Evolutionary conservation across 768 basidiomycete genomes (phyloP), one percentile per base, ranked within the genome.

Genomic region (Suillus placidus): DNA sequence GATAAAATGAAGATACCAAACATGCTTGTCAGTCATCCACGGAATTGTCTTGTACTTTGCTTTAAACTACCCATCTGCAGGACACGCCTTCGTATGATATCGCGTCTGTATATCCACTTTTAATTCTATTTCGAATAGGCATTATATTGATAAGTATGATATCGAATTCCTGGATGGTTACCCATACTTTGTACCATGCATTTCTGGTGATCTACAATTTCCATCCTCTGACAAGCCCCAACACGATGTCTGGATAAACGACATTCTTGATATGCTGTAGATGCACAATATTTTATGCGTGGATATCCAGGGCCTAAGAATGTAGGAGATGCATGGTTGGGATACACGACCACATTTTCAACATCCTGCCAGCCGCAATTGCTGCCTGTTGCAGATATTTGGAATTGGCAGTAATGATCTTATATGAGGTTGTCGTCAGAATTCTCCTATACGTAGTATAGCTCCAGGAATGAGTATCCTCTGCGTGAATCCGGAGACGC

Each of bases 161-260:
- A 26, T 26, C 23, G 26, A 38, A 18, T 40, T 26, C 30, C 49
- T 26, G 49, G 13, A 40, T 7, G 18, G 23, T 58, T 30, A 6
- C 26, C 14, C 26, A 51, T 30, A 26, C 2, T 9, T 16, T 51
- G 51, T 51, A 32, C 26, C 26, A 30, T 32, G 4, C 7, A 51
- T 16, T 51, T 51, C 7, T 4, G 23, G 0, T 9, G 51, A 30
- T 12, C 18, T 34, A 34, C 52, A 86, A 75, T 74, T 88, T 89
- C 73, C 83, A 89, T 8, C 88, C 89, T 6, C 88, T 88, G n/a
- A 88, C 81, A 20, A 89, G 82, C 18, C 81, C 83, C 88, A 91
- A 91, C 47, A 89, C 80, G 69, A 85, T 81, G 10, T 76, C 60
- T 0, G 88, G 89, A 72, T 91, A 89, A 61, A 85, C 79, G 26